Evolutionary conservation across 2,329 filamentous ascomycete genomes (phyloP).

Genomic region (Colletotrichum scovillei): DNA sequence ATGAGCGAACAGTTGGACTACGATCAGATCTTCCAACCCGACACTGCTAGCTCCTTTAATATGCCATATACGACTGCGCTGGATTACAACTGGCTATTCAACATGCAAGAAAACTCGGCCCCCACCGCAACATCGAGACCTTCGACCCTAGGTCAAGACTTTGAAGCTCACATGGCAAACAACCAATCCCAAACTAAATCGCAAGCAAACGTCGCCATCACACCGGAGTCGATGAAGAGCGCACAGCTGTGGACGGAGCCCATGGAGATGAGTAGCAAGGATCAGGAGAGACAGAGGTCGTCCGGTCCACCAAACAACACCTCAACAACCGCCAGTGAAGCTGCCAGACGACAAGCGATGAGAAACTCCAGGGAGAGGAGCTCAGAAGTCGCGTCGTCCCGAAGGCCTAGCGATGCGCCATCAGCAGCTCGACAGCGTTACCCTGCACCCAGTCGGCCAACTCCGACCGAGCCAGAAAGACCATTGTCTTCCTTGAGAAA

Average conservation of each 20-base stretch:
- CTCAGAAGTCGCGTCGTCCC: not conserved
- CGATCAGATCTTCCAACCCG: conserved; percentile 68
- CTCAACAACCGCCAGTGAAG: not conserved
- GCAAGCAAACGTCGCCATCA: conserved; percentile 36
- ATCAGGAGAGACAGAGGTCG: conserved; percentile 9
- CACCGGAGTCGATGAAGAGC: conserved; percentile 38
- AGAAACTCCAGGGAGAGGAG: not conserved
- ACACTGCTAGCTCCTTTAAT: conserved; percentile 73
- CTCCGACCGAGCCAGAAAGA: conserved; percentile 15
- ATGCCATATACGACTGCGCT: conserved; percentile 72
- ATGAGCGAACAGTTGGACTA: conserved; percentile 44
- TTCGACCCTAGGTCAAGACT: not conserved
- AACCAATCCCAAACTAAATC: not conserved
- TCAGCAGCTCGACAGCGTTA: not conserved
- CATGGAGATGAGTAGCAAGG: not conserved
- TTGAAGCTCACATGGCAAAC: not conserved
- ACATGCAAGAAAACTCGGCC: conserved; percentile 51
- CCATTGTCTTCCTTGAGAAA: conserved; percentile 41
- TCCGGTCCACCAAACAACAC: conserved; percentile 27
- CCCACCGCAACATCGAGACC: not conserved
- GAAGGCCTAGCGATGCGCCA: not conserved
- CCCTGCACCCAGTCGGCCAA: not conserved
- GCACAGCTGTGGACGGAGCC: conserved; percentile 39
- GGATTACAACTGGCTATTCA: conserved; percentile 73
- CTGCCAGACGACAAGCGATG: not conserved